phyloP scores from a whole-genome alignment of 441 rosid species.

The Flueggea neowawraea region DNA sequence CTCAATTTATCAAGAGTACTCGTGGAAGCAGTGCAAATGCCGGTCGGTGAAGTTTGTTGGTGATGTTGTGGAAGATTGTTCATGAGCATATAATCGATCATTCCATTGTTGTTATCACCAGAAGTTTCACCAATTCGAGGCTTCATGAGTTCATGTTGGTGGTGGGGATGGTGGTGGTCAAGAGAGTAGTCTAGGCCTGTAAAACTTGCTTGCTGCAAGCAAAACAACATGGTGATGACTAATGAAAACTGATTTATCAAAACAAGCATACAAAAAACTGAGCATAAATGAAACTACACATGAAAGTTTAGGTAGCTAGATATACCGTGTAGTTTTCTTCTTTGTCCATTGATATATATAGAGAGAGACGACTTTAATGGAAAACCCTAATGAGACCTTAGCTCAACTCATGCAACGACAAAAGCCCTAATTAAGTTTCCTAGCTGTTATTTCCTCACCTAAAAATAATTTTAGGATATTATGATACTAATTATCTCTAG shows the following conservation, averaged over 20 bases:
- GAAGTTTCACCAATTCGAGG: conserved; percentile 31
- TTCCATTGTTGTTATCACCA: conserved; percentile 29
- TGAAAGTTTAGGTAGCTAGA: too few species aligned
- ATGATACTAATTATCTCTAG: too few species aligned
- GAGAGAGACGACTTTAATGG: too few species aligned
- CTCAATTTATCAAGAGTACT: conserved; percentile 63
- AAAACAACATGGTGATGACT: conserved; percentile 23
- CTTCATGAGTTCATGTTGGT: conserved; percentile 26
- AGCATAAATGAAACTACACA: too few species aligned
- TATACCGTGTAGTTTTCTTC: conserved; percentile 56
- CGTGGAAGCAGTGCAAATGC: conserved; percentile 1
- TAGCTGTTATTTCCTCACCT: too few species aligned
- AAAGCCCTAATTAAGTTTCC: conserved; percentile 15
- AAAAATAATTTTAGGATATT: too few species aligned
- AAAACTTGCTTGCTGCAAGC: conserved; percentile 41
- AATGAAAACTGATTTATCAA: conserved; percentile 17
- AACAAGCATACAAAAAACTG: too few species aligned
- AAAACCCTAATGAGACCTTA: conserved; percentile 29
- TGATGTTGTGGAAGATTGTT: conserved; percentile 52
- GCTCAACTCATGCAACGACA: conserved; percentile 21
- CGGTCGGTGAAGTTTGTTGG: conserved; percentile 20
- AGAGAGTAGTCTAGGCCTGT: conserved; percentile 30
- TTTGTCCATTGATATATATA: conserved; percentile 60
- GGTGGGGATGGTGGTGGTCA: conserved; percentile 28
- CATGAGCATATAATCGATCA: conserved; percentile 66